Percentiles rank a stretch among this genome's conserved stretches.
Evolutionary conservation across 768 basidiomycete species (phyloP).

Genomic region (Steccherinum ochraceum): DNA sequence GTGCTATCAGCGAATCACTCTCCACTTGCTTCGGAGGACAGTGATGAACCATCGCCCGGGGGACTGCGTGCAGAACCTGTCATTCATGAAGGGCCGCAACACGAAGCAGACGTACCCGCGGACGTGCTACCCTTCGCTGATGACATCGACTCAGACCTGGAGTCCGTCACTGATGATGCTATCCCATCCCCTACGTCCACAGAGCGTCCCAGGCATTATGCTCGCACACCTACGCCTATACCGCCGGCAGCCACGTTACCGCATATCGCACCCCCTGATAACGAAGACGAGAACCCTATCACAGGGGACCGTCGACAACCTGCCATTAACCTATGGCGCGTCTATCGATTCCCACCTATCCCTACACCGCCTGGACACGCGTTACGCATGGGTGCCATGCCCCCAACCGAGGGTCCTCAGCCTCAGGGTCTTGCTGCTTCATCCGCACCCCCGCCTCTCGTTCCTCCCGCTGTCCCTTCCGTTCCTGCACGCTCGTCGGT

Average conservation of each 20-base stretch:
- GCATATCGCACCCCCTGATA: not conserved
- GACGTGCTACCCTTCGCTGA: not conserved
- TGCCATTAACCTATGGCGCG: slow-evolving; percentile 74
- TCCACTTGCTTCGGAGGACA: not conserved
- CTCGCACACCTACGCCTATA: slow-evolving; percentile 21
- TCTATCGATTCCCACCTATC: slow-evolving; percentile 78
- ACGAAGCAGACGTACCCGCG: not conserved
- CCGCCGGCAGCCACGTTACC: slow-evolving; percentile 3
- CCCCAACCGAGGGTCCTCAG: not conserved
- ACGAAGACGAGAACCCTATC: not conserved
- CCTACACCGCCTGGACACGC: slow-evolving; percentile 22
- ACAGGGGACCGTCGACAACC: slow-evolving; percentile 31
- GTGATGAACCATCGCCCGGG: no score
- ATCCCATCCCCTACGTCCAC: not conserved
- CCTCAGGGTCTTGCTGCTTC: not conserved
- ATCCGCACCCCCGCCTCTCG: not conserved
- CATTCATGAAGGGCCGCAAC: no score
- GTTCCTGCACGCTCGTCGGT: not conserved
- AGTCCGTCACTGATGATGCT: slow-evolving; percentile 17
- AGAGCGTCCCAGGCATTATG: not conserved
- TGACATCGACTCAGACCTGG: slow-evolving; percentile 24
- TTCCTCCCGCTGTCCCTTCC: not conserved
- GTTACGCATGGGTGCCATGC: not conserved
- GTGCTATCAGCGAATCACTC: slow-evolving; percentile 42
- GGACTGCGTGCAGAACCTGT: no score